These are phyloP conservation scores for Basipetospora chlamydospora DNA, from an alignment of 2,329 filamentous ascomycete species.

Conservation along the genomic window DNA sequence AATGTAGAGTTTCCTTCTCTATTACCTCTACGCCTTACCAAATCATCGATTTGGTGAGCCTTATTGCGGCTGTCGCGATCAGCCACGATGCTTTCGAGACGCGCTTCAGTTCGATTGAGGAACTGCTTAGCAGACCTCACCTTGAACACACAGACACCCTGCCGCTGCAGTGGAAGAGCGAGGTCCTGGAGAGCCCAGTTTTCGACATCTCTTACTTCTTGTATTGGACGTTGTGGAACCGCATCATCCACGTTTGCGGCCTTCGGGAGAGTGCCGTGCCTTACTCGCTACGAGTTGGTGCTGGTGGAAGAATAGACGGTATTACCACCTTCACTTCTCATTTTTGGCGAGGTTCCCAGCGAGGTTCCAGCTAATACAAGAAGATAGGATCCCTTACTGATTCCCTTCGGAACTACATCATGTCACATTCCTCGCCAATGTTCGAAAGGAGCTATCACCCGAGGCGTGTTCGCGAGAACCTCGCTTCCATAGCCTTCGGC, in stretches of 20 bases:
- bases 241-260: neutral
- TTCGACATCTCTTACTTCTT: neutral
- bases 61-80: neutral
- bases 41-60: neutral
- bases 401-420: neutral
- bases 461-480: neutral
- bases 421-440: neutral
- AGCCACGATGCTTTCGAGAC: neutral
- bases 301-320: neutral
- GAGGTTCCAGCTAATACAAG: neutral
- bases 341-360: neutral
- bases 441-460: neutral
- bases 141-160: neutral
- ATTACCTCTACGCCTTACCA: neutral
- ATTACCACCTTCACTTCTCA: neutral
- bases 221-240: neutral
- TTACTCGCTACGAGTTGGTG: neutral
- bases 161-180: neutral
- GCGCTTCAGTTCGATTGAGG: neutral
- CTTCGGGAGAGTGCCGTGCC: neutral
- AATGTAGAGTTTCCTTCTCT: neutral
- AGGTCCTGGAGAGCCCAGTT: neutral
- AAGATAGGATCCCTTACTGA: neutral
- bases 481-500: neutral
- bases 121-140: neutral